Conservation (phyloP, 495 filamentous ascomycete genomes). For the Penicillium malachiteum region DNA sequence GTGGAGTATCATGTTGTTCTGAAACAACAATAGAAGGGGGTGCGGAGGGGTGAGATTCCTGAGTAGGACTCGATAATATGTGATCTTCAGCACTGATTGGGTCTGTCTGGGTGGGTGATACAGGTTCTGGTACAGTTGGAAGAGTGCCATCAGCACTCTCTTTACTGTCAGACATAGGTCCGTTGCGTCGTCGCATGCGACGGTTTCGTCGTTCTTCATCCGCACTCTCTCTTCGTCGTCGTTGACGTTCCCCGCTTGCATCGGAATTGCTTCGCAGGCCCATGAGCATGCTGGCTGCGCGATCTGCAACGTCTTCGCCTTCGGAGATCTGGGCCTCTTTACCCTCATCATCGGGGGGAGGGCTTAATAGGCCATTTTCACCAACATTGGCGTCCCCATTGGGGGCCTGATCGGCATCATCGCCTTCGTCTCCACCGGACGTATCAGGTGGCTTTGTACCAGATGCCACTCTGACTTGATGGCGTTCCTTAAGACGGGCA, state of each 20-base stretch:
- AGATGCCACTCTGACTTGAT: slow-evolving; percentile 86
- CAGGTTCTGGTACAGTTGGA: slow-evolving; percentile 35
- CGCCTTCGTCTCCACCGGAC: slow-evolving; percentile 54
- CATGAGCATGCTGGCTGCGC: slow-evolving; percentile 78
- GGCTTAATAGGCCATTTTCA: slow-evolving; percentile 39
- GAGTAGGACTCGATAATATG: slow-evolving; percentile 25
- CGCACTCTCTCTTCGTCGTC: slow-evolving; percentile 64
- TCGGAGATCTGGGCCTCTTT: slow-evolving; percentile 49
- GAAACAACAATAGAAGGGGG: slow-evolving; percentile 44
- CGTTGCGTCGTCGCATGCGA: slow-evolving; percentile 57
- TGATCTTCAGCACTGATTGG: slow-evolving; percentile 23
- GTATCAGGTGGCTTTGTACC: slow-evolving; percentile 82
- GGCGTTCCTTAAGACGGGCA: slow-evolving; percentile 83
- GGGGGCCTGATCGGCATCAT: slow-evolving; percentile 23
- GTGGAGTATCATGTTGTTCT: slow-evolving; percentile 26
- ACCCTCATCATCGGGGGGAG: slow-evolving; percentile 36
- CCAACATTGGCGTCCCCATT: slow-evolving; percentile 25
- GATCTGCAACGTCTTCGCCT: slow-evolving; percentile 75
- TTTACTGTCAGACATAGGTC: slow-evolving; percentile 45
- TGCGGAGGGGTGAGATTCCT: slow-evolving; percentile 26
- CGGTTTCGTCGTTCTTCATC: slow-evolving; percentile 67
- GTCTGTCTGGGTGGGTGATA: slow-evolving; percentile 28
- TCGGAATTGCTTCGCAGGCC: slow-evolving; percentile 69
- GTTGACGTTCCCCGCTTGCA: slow-evolving; percentile 54
- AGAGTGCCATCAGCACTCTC: slow-evolving; percentile 42